Evolutionary conservation across 306 rosid genomes (phyloP).

Genomic region (Rubus parviflorus): DNA sequence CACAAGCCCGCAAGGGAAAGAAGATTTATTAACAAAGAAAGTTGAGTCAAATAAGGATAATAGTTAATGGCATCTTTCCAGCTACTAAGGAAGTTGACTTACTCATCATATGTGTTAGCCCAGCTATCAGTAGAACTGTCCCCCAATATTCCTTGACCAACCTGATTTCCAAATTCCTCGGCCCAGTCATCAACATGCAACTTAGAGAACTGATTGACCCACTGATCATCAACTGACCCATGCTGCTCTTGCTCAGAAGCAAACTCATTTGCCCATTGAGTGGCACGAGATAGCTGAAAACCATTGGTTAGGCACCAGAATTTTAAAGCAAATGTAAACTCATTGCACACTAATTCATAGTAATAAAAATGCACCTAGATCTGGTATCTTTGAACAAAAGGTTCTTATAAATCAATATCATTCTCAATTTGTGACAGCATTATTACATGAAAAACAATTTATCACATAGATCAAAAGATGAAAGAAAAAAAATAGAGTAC

Average conservation of each 20-base stretch:
- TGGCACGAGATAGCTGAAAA: conserved; percentile 63
- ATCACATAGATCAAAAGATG: background rate
- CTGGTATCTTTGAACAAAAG: background rate
- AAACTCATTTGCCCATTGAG: conserved; percentile 88
- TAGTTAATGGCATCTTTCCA: background rate
- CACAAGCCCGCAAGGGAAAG: background rate
- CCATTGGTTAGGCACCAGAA: conserved; percentile 30
- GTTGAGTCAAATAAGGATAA: background rate
- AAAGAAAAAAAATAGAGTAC: background rate
- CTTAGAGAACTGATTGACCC: conserved; percentile 92
- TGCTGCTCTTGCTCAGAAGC: conserved; percentile 44
- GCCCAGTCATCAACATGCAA: conserved; percentile 86
- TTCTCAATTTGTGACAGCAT: background rate
- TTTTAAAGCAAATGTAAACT: background rate
- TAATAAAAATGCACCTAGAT: background rate
- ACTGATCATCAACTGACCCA: conserved; percentile 63
- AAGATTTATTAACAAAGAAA: background rate
- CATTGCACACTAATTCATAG: background rate
- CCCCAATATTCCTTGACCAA: conserved; percentile 71
- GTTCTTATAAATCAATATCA: background rate
- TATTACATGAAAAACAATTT: background rate
- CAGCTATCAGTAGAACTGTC: conserved; percentile 64
- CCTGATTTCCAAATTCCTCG: conserved; percentile 81
- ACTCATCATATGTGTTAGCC: conserved; percentile 90
- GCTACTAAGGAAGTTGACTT: conserved; percentile 37